A percentile compares a stretch with the other conserved stretches of the same genome.
Conservation (phyloP, 2,329 filamentous ascomycete genomes). For the Fusarium nematophilum region DNA sequence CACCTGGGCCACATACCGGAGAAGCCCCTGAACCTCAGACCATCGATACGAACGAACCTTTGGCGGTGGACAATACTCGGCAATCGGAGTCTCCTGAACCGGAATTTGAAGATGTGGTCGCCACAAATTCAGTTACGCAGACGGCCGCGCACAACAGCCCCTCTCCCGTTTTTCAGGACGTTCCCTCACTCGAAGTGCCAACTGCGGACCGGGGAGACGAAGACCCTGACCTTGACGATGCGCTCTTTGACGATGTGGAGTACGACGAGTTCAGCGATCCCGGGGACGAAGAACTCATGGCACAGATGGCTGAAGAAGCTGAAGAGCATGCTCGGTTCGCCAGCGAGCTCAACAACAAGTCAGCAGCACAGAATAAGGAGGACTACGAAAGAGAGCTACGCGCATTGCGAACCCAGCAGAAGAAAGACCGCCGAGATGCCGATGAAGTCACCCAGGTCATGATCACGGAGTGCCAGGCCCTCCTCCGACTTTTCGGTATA, state of each 20-base stretch:
- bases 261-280: constrained; percentile 84
- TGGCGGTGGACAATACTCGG: constrained; percentile 33
- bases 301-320: constrained; percentile 87
- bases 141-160: constrained; percentile 18
- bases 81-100: constrained; percentile 51
- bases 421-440: constrained; percentile 93
- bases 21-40: constrained; percentile 11
- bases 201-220: neutral
- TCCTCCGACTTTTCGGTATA: constrained; percentile 89
- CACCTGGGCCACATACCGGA: constrained; percentile 2
- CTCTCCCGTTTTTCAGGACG: constrained; percentile 29
- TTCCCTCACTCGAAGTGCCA: constrained; percentile 6
- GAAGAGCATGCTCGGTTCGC: constrained; percentile 96
- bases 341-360: constrained; percentile 83
- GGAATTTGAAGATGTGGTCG: constrained; percentile 51
- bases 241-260: constrained; percentile 68
- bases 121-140: constrained; percentile 32
- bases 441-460: constrained; percentile 98
- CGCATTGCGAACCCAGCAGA: constrained; percentile 90
- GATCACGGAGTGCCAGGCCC: constrained; percentile 93
- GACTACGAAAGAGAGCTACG: constrained; percentile 91
- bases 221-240: constrained; percentile 48
- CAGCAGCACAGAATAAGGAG: constrained; percentile 74
- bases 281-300: constrained; percentile 90
- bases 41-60: neutral